Conservation (phyloP, 1,284 basidiomycete genomes). For the Xerocomus minutiporus region DNA sequence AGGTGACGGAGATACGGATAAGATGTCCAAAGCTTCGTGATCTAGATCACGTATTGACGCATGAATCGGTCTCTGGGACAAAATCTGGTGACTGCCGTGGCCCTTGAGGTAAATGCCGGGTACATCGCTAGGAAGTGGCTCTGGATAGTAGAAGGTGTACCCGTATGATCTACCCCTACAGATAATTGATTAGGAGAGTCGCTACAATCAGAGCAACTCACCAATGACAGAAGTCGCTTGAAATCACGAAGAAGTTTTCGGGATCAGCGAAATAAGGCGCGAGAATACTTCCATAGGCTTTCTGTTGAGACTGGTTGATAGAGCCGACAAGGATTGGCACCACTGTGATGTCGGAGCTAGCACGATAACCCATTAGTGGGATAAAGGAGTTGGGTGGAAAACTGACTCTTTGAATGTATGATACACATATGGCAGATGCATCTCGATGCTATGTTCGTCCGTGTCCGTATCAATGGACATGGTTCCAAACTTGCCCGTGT, state of each 20-base stretch:
- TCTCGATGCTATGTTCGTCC: slow-evolving; percentile 96
- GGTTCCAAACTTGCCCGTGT: slow-evolving; percentile 66
- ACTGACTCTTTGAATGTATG: slow-evolving; percentile 79
- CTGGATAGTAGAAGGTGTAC: slow-evolving; percentile 88
- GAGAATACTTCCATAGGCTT: slow-evolving; percentile 63
- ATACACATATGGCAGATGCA: slow-evolving; percentile 93
- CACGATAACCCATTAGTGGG: slow-evolving; percentile 1
- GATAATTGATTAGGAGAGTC: slow-evolving; percentile 3
- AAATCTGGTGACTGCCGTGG: slow-evolving; percentile 36
- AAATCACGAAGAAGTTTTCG: slow-evolving; percentile 86
- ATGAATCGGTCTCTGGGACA: slow-evolving; percentile 54
- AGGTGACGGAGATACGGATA: slow-evolving; percentile 52
- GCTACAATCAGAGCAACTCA: slow-evolving; percentile 33
- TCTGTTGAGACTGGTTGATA: slow-evolving; percentile 60
- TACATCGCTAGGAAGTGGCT: slow-evolving; percentile 48
- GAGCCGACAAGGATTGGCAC: slow-evolving; percentile 92
- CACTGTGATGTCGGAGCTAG: slow-evolving; percentile 70
- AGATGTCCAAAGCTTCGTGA: slow-evolving; percentile 71
- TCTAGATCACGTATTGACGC: slow-evolving; percentile 74
- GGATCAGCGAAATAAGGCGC: slow-evolving; percentile 75
- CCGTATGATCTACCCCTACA: slow-evolving; percentile 84
- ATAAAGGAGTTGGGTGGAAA: not conserved
- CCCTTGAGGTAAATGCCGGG: slow-evolving; percentile 52
- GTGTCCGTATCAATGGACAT: slow-evolving; percentile 76
- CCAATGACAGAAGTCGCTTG: slow-evolving; percentile 99